phyloP scores from a whole-genome alignment of 2,329 filamentous ascomycete genomes.

The Gaeumannomyces tritici region DNA sequence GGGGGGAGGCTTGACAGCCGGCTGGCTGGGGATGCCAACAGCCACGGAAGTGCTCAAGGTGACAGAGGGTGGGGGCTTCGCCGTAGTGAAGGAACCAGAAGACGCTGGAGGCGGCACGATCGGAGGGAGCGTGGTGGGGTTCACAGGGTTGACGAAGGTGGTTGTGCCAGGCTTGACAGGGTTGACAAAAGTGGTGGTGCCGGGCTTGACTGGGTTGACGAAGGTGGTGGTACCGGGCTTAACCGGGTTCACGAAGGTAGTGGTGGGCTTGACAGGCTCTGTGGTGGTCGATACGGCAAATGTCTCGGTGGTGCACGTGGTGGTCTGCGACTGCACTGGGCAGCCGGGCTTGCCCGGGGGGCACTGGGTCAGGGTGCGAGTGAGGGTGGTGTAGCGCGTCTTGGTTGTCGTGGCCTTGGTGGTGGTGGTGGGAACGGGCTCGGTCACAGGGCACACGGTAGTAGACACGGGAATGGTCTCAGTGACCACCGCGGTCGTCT shows the following conservation, averaged over 20 bases:
- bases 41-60: neutral
- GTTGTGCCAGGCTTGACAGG: neutral
- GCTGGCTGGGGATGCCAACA: neutral
- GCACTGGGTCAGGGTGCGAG: slow-evolving; percentile 1
- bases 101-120: neutral
- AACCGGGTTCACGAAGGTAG: neutral
- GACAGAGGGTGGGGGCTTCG: neutral
- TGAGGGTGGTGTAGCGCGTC: slow-evolving; percentile 3
- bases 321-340: neutral
- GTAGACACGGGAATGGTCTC: neutral
- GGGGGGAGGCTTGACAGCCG: neutral
- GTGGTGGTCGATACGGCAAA: slow-evolving; percentile 1
- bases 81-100: neutral
- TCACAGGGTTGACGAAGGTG: neutral
- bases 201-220: neutral
- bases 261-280: neutral
- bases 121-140: neutral
- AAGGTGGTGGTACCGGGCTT: neutral
- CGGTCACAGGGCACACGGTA: neutral
- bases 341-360: neutral
- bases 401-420: neutral
- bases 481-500: neutral
- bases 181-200: neutral
- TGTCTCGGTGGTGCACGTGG: neutral
- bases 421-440: neutral